These are phyloP conservation scores for Jaltomata sinuosa DNA, from an alignment of 257 asterid genomes.

Conservation along the genomic window DNA sequence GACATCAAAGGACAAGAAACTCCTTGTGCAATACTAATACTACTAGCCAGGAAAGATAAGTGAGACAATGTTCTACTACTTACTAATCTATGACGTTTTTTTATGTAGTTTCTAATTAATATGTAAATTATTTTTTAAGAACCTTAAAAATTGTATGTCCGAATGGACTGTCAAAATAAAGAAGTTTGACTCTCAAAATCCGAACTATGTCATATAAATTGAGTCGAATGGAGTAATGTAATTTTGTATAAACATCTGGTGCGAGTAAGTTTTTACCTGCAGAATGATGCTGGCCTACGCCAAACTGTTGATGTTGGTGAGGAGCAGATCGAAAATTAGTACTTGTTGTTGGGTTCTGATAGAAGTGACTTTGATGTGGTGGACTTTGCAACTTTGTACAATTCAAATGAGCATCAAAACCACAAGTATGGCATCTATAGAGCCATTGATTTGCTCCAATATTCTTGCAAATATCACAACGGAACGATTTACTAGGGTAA, in stretches of 20 bases:
- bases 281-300: neutral
- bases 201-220: neutral
- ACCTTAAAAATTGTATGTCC: too few relatives aligned
- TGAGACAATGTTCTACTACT: too few relatives aligned
- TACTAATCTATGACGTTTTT: too few relatives aligned
- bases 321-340: constrained; percentile 11
- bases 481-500: constrained; percentile 18
- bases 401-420: constrained; percentile 48
- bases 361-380: neutral
- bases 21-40: too few relatives aligned
- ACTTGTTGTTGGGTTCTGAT: neutral
- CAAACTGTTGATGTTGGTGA: neutral
- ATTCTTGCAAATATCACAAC: constrained; percentile 35
- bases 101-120: too few relatives aligned
- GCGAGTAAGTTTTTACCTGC: neutral
- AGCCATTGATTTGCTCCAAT: constrained; percentile 39
- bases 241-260: neutral
- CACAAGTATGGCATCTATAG: constrained; percentile 39
- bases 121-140: too few relatives aligned
- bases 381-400: constrained; percentile 20
- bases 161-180: too few relatives aligned
- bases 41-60: too few relatives aligned
- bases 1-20: too few relatives aligned
- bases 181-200: too few relatives aligned
- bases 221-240: too few relatives aligned